These are phyloP conservation scores for Teunomyces gatunensis DNA, from an alignment of 805 yeast species.

Conservation along the genomic window DNA sequence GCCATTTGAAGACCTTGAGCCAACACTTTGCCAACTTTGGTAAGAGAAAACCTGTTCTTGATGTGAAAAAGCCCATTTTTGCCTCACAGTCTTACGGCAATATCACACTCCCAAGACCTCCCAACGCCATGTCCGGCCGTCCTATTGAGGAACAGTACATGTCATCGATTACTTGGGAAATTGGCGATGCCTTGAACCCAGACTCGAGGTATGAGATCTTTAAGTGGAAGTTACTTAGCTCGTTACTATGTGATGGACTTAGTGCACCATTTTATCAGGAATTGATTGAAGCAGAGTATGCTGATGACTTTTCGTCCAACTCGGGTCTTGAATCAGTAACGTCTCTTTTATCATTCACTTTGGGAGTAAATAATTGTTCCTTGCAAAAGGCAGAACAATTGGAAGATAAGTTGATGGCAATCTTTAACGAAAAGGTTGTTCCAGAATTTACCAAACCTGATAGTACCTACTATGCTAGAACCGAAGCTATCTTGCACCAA, in stretches of 20 bases:
- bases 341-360: conserved; percentile 69
- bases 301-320: conserved; percentile 82
- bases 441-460: conserved; percentile 27
- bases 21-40: conserved; percentile 54
- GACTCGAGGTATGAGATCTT: conserved; percentile 58
- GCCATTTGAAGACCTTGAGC: conserved; percentile 58
- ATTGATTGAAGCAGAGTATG: conserved; percentile 81
- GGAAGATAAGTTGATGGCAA: conserved; percentile 44
- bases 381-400: conserved; percentile 46
- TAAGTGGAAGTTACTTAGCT: conserved; percentile 65
- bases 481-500: conserved; percentile 88
- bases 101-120: conserved; percentile 60
- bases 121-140: conserved; percentile 51
- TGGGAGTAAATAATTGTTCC: conserved; percentile 79
- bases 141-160: conserved; percentile 77
- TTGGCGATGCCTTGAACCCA: conserved; percentile 67
- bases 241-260: conserved; percentile 83
- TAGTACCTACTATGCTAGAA: conserved; percentile 36
- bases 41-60: conserved; percentile 30
- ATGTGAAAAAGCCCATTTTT: conserved; percentile 48
- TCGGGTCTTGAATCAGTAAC: conserved; percentile 85
- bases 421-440: conserved; percentile 42
- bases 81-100: conserved; percentile 12
- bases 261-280: conserved; percentile 85
- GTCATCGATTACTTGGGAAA: conserved; percentile 83